Percentiles rank a stretch among this genome's conserved stretches.
Conservation (phyloP, 768 basidiomycete species). For the Tephrocybe rancida region DNA sequence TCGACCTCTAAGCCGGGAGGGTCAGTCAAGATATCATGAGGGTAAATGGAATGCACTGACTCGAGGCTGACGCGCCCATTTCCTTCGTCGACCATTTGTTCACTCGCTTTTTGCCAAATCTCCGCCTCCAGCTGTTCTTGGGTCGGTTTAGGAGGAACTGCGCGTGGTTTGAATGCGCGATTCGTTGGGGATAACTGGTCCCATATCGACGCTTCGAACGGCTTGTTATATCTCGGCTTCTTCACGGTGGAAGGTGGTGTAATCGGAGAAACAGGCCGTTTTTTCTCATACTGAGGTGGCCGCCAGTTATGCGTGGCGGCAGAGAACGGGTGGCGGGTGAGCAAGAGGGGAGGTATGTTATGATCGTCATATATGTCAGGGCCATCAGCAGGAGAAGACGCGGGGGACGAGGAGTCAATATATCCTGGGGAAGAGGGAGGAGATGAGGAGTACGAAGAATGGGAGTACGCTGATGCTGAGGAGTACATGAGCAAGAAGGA, state of each 20-base stretch:
- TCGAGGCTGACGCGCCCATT: slow-evolving; percentile 55
- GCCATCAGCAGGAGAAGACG: slow-evolving; percentile 30
- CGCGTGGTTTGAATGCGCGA: background rate
- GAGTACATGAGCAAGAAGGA: slow-evolving; percentile 16
- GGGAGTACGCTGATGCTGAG: background rate
- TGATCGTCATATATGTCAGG: slow-evolving; percentile 14
- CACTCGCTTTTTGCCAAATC: slow-evolving; percentile 52
- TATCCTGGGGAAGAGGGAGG: slow-evolving; percentile 51
- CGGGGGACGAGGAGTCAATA: slow-evolving; percentile 29
- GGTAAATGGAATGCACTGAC: slow-evolving; percentile 36
- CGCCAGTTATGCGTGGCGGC: slow-evolving; percentile 46
- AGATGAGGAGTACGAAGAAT: slow-evolving; percentile 44
- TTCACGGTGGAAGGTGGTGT: slow-evolving; percentile 14
- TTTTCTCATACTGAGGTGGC: slow-evolving; percentile 48
- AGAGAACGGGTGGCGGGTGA: slow-evolving; percentile 42
- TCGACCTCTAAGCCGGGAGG: slow-evolving; percentile 30
- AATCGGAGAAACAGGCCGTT: slow-evolving; percentile 17
- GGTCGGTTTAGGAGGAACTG: slow-evolving; percentile 10
- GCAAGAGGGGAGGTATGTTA: slow-evolving; percentile 13
- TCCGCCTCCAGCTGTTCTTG: slow-evolving; percentile 32
- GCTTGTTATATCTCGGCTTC: slow-evolving; percentile 18
- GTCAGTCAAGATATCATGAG: slow-evolving; percentile 1
- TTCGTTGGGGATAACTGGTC: slow-evolving; percentile 4
- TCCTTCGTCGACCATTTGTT: slow-evolving; percentile 45
- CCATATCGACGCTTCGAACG: no score